Evolutionary conservation across 1,284 basidiomycete species (phyloP), one percentile per base, ranked within the genome.

Genomic region (Sporisorium scitamineum): DNA sequence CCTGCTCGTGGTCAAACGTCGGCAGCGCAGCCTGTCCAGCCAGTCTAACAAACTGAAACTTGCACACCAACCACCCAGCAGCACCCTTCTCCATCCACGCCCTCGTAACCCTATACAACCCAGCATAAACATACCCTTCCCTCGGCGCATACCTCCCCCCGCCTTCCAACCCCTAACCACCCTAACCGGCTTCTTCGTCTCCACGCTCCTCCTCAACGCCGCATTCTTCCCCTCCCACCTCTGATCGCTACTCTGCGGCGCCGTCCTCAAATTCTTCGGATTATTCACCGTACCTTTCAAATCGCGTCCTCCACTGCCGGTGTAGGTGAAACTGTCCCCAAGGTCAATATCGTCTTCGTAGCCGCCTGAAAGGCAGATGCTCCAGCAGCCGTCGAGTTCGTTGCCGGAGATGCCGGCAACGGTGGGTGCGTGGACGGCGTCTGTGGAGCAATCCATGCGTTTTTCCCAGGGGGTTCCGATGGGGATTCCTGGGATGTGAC

Each of bases 261-360:
- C 93, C 0, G 93, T 94, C 9, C 93, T 90, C 54, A 94, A 89
- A 91, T 94, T 83, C 70, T 83, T 93, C 0, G 92, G 92, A 5
- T 90, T 89, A 1, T 87, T 80, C 80, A 90, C 91, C 0, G 93
- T 94, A 16, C 93, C 93, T 81, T 88, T 92, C 31, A 95, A 87
- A 82, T 94, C 91, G 48, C 93, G 88, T 13, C 93, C 93, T 32
- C 93, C 93, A 89, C 77, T 48, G 26, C 82, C 75, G 6, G 78
- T 79, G 67, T 85, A 92, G 84, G 84, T 93, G 91, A 94, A 93
- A 5, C 88, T 91, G 65, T 93, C 90, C 56, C 93, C 93, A 3
- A 90, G 83, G 74, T 94, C 93, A 22, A 94, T 89, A 75, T 94
- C 93, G 65, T 94, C 93, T 42, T 92, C 91, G 76, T 94, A 94